Percentiles rank a stretch among this genome's conserved stretches.
These are phyloP conservation scores for Sicyos edulis DNA, from an alignment of 306 rosid species.

Conservation along the genomic window DNA sequence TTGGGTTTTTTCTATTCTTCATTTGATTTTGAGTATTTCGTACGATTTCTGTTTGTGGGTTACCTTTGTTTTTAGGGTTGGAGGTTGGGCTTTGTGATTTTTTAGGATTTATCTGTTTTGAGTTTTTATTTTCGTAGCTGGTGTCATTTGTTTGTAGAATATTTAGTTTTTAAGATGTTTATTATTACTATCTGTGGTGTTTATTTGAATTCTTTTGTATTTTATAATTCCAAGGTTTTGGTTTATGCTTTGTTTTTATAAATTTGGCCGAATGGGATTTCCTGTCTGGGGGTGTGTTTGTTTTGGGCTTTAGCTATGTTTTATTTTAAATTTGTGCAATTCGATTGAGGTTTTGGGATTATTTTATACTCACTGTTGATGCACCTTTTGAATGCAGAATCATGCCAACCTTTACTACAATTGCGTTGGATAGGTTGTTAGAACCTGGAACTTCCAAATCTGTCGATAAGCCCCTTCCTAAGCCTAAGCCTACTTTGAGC, in stretches of 20 bases:
- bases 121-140: neutral
- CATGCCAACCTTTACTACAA: constrained; percentile 76
- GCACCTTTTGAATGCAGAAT: constrained; percentile 36
- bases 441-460: constrained; percentile 70
- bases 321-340: neutral
- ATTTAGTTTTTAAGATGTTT: neutral
- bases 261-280: neutral
- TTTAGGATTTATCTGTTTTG: neutral
- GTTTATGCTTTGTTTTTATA: neutral
- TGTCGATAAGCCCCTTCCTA: constrained; percentile 47
- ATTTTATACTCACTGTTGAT: constrained; percentile 4
- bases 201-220: neutral
- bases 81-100: neutral
- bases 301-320: neutral
- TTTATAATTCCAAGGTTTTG: neutral
- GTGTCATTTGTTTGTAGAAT: neutral
- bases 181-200: neutral
- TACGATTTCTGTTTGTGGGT: no score
- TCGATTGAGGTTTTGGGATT: neutral
- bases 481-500: constrained; percentile 41
- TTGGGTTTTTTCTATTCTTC: no score
- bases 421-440: constrained; percentile 79
- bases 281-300: neutral
- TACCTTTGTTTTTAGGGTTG: no score
- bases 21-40: no score